phyloP scores from a whole-genome alignment of 495 filamentous ascomycete species.

The Oleoguttula mirabilis region DNA sequence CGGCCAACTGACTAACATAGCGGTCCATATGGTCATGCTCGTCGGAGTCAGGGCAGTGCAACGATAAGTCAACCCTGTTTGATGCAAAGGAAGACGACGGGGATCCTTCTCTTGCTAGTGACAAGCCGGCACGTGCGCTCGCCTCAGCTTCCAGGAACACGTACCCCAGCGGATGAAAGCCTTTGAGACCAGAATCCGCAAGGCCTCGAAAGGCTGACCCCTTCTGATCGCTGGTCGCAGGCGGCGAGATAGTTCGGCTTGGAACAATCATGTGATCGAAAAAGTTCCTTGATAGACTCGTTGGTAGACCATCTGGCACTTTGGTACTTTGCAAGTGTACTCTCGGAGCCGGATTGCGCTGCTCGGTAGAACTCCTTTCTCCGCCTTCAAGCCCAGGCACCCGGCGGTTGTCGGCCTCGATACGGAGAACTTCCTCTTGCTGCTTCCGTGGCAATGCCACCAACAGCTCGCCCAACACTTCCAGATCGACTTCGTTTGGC shows the following conservation, averaged over 20 bases:
- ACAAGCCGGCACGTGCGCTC: constrained; percentile 17
- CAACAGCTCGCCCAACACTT: too few relatives aligned
- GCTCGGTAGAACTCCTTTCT: neutral
- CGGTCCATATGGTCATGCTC: constrained; percentile 45
- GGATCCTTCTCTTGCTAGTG: constrained; percentile 13
- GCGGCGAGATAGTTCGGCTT: too few relatives aligned
- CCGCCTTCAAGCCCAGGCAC: too few relatives aligned
- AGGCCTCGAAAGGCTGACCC: neutral
- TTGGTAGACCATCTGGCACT: too few relatives aligned
- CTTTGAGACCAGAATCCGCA: neutral
- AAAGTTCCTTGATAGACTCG: neutral
- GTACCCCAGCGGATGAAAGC: constrained; percentile 1
- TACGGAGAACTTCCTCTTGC: too few relatives aligned
- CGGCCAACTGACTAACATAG: constrained; percentile 47
- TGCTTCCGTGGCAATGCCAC: too few relatives aligned
- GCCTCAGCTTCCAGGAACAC: constrained; percentile 24
- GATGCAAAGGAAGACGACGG: constrained; percentile 32
- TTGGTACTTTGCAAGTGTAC: too few relatives aligned
- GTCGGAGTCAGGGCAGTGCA: constrained; percentile 53
- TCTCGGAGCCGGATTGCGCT: neutral
- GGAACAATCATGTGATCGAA: too few relatives aligned
- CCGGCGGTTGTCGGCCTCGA: too few relatives aligned
- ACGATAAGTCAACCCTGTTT: constrained; percentile 49
- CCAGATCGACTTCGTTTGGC: too few relatives aligned
- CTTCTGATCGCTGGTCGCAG: neutral